Conservation (phyloP, 1,284 basidiomycete species). For the Leccinum fallax region DNA sequence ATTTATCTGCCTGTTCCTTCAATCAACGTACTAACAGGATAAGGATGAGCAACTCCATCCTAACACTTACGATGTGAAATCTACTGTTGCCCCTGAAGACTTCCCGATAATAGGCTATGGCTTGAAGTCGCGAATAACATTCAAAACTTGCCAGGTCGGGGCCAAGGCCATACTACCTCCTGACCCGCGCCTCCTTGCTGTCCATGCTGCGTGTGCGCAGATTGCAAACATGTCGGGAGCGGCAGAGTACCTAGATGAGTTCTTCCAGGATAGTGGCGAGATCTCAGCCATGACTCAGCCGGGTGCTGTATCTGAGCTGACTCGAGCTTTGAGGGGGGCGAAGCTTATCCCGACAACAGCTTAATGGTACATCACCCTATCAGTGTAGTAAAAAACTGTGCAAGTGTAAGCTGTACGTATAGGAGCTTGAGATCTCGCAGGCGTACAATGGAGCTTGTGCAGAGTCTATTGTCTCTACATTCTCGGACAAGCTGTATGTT, state of each 20-base stretch:
- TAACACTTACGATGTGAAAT: background rate
- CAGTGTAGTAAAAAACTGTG: too few species aligned
- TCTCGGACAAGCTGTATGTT: conserved; percentile 85
- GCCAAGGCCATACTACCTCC: background rate
- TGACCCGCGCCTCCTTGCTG: background rate
- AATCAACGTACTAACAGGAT: background rate
- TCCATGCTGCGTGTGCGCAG: background rate
- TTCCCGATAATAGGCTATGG: too few species aligned
- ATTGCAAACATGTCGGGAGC: background rate
- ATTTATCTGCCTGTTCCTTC: background rate
- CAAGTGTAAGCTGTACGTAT: too few species aligned
- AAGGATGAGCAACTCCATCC: background rate
- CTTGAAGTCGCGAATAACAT: background rate
- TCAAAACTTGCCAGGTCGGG: background rate
- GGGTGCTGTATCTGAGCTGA: background rate
- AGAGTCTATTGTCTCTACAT: conserved; percentile 94
- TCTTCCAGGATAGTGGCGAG: background rate
- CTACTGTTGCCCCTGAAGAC: background rate
- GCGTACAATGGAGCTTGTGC: conserved; percentile 92
- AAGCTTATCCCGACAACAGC: background rate
- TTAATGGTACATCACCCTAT: too few species aligned
- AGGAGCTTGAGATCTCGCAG: conserved; percentile 85
- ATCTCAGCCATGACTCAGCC: background rate
- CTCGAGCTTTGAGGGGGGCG: background rate
- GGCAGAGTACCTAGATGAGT: background rate